A percentile compares a stretch with the other conserved stretches of the same genome.
Conservation (phyloP, 2,329 filamentous ascomycete genomes). For the Aspergillus fumigatiaffinis region DNA sequence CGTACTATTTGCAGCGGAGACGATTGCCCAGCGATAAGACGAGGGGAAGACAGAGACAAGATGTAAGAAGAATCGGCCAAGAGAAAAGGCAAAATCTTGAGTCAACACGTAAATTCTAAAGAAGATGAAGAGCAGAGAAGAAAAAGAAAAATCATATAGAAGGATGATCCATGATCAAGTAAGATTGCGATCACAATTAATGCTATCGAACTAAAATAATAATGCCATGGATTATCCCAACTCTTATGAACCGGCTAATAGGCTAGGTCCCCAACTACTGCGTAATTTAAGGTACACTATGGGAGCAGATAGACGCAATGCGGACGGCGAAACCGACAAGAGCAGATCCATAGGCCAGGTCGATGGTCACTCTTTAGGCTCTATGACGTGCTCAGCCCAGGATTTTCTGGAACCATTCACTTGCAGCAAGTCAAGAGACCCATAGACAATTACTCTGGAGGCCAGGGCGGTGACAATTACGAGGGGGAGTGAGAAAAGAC, state of each 20-base stretch:
- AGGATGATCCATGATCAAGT: background rate
- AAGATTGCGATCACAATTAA: background rate
- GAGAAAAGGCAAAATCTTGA: conserved; percentile 3
- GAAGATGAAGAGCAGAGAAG: conserved; percentile 9
- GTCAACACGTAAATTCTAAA: conserved; percentile 1
- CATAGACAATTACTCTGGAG: background rate
- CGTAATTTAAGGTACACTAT: background rate
- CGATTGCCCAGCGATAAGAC: background rate
- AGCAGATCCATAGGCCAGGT: background rate
- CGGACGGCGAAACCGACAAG: background rate
- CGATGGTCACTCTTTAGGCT: background rate
- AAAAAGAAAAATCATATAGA: background rate
- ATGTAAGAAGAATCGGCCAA: background rate
- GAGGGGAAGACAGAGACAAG: background rate
- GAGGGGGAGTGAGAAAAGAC: background rate
- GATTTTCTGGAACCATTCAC: background rate
- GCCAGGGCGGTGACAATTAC: too few species aligned
- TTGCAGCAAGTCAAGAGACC: background rate
- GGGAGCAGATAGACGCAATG: background rate
- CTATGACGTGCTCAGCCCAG: background rate
- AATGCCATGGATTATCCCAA: background rate
- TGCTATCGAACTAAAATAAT: background rate
- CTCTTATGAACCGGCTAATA: background rate
- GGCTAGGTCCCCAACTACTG: background rate
- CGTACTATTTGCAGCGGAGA: background rate